Base-by-base conservation (phyloP, 2,329 filamentous ascomycete genomes). In the Ophiocordyceps robertsii region DNA sequence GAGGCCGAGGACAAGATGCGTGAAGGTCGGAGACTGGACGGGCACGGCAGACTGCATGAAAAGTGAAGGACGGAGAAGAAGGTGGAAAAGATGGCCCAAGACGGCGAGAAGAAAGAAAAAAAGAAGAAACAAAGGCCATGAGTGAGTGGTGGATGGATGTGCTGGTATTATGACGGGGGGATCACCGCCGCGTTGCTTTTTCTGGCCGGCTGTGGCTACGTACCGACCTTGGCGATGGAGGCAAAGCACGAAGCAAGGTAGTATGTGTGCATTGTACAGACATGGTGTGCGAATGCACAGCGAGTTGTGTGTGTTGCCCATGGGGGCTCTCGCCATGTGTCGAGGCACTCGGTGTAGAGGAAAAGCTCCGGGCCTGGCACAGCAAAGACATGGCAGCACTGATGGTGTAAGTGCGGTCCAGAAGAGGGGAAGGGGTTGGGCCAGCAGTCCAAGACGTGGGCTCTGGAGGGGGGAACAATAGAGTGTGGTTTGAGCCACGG, bases 21-120 rank as follows among this genome's bases (percentile, higher is more conserved):
- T 38, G 29, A 16, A 39, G 33, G 8, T 29, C 31, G 16, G 40
- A 29, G 37, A 42, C 16, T 29, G 36, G 16, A 44, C 11, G 27
- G 17, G 29, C 40, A 42, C 43, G 40, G 44, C 37, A 45, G 38
- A 42, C 31, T 45, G 40, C 43, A 45, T 44, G 30, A 32, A 31
- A 40, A 13, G 17, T 27, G 37, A 37, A 17, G 7, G 17, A 27
- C n/a, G 31, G 24, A 35, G 37, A n/a, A 32, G 39, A 16, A 33
- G 12, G 24, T 21, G 37, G n/a, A 30, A 16, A 38, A 29, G 2
- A 11, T 27, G 11, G 13, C 17, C 24, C 10, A 14, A 30, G 37
- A 30, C 39, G 8, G 30, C 17, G 9, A 12, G 21, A 14, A 43
- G 32, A 29, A 29, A 3, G 17, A 16, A 17, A 16, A 16, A 6